A percentile compares a stretch with the other conserved stretches of the same genome.
Conservation (phyloP, 2,329 filamentous ascomycete species). For the Drechmeria coniospora region DNA sequence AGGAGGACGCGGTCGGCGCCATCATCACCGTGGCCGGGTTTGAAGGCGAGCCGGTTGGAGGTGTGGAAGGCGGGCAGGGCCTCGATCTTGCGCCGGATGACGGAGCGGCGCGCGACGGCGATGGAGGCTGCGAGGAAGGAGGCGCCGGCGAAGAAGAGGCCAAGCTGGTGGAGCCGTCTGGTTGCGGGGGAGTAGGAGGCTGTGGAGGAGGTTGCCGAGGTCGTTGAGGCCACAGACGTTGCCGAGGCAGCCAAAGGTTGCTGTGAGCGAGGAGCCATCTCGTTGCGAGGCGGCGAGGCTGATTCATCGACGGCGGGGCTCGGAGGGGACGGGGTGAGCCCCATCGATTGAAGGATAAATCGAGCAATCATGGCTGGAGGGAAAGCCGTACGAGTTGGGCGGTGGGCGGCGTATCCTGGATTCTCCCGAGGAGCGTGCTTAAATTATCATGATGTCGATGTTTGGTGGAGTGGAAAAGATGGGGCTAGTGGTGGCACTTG, state of each 20-base stretch:
- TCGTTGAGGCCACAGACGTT: constrained; percentile 4
- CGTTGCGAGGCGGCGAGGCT: no score
- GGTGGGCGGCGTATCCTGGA: no score
- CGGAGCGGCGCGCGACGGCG: constrained; percentile 54
- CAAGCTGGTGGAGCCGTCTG: constrained; percentile 41
- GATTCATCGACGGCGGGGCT: no score
- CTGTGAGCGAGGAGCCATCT: no score
- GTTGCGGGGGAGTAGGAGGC: constrained; percentile 25
- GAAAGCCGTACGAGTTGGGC: no score
- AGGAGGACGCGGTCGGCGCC: constrained; percentile 34
- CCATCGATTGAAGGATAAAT: no score
- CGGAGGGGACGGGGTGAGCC: no score
- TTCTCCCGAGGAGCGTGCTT: no score
- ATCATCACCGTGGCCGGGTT: constrained; percentile 13
- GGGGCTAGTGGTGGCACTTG: no score
- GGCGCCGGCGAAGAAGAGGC: constrained; percentile 59
- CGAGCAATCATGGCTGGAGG: no score
- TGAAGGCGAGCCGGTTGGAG: constrained; percentile 31
- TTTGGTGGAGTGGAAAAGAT: no score
- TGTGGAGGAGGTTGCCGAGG: constrained; percentile 7
- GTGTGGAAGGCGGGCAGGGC: constrained; percentile 58
- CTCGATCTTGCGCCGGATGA: constrained; percentile 45
- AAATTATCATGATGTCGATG: no score
- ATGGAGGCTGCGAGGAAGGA: constrained; percentile 61
- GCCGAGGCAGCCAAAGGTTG: constrained; percentile 1